Percentiles rank a stretch among this genome's conserved stretches.
phyloP scores from a whole-genome alignment of 257 asterid genomes.

The Knoxia roxburghii region DNA sequence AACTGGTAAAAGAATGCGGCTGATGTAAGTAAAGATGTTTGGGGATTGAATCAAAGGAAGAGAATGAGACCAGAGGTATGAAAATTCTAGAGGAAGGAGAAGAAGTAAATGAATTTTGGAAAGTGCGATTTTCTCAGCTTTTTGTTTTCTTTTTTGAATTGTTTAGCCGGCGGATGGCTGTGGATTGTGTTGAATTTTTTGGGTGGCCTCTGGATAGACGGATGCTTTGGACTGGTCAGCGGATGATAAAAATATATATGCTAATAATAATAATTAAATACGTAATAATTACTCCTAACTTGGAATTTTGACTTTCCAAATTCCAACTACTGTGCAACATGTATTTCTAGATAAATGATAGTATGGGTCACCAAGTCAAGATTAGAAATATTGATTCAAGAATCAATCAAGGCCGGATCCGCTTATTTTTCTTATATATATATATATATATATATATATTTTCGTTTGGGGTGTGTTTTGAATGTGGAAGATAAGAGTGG shows the following conservation, averaged over 20 bases:
- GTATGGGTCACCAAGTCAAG: background rate
- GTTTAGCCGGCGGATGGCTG: slow-evolving; percentile 7
- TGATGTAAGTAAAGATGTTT: slow-evolving; percentile 1
- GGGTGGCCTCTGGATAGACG: background rate
- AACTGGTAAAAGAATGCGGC: slow-evolving; percentile 41
- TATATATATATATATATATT: too few species aligned
- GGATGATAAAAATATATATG: background rate
- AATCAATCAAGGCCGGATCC: slow-evolving; percentile 6
- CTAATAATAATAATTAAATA: background rate
- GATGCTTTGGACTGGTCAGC: slow-evolving; percentile 12
- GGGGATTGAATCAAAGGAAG: slow-evolving; percentile 28
- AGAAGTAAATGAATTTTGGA: background rate
- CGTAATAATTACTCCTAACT: too few species aligned
- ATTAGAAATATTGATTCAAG: background rate
- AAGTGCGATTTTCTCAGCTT: background rate
- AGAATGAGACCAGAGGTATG: slow-evolving; percentile 14
- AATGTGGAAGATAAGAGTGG: too few species aligned
- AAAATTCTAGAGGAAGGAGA: slow-evolving; percentile 10
- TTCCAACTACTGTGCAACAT: background rate
- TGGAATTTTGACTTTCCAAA: slow-evolving; percentile 9
- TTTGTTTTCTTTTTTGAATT: background rate
- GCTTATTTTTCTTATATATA: too few species aligned
- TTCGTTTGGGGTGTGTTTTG: too few species aligned
- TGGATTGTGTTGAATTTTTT: background rate
- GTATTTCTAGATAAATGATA: background rate